Evolutionary conservation across 164 flowering plant species (phyloP).

Genomic region (Taxillus chinensis): DNA sequence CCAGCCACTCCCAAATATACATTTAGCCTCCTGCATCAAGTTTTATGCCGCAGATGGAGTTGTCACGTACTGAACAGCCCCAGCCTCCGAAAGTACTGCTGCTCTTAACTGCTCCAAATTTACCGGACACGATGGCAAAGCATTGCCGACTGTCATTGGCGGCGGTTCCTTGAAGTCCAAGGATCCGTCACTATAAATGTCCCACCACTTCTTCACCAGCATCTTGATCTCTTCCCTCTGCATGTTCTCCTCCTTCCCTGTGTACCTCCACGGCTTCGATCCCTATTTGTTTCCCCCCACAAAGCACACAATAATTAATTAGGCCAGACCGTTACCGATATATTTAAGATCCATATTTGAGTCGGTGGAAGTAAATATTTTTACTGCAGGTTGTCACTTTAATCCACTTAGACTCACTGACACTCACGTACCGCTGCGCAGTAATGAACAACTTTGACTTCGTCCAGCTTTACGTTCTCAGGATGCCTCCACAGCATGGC

Average conservation of each 20-base stretch:
- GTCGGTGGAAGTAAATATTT: not conserved
- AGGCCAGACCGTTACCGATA: too few relatives aligned
- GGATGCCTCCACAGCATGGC: constrained; percentile 46
- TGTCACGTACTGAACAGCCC: constrained; percentile 19
- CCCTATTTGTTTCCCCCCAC: constrained; percentile 13
- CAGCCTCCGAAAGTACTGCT: constrained; percentile 25
- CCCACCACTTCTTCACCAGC: constrained; percentile 55
- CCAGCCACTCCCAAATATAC: too few relatives aligned
- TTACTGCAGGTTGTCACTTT: too few relatives aligned
- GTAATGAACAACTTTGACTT: constrained; percentile 37
- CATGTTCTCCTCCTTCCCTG: constrained; percentile 52
- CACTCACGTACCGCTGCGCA: constrained; percentile 28
- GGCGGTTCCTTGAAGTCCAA: constrained; percentile 27
- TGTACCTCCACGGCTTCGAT: constrained; percentile 62
- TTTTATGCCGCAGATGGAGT: constrained; percentile 47
- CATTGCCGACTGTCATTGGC: not conserved
- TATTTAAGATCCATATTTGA: not conserved
- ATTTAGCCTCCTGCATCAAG: too few relatives aligned
- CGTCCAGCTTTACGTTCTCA: constrained; percentile 27
- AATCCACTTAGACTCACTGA: not conserved
- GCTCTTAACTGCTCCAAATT: constrained; percentile 25
- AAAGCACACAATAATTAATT: not conserved
- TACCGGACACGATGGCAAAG: constrained; percentile 7
- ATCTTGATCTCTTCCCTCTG: constrained; percentile 52
- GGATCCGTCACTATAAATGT: constrained; percentile 35